phyloP scores from a whole-genome alignment of 192 early-diverging fungal genomes.

The Diversispora eburnea region DNA sequence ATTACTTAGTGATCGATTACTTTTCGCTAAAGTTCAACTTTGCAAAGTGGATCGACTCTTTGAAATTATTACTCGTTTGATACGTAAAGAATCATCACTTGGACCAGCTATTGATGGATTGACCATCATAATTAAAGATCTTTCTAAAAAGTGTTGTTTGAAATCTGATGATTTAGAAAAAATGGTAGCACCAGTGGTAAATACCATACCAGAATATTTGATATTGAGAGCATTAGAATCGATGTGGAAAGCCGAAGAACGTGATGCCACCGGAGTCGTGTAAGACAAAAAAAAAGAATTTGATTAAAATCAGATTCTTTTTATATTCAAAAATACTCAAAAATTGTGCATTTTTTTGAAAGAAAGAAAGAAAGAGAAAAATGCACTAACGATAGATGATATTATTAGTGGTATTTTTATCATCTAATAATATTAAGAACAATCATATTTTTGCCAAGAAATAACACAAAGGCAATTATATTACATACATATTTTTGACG shows the following conservation, averaged over 20 bases:
- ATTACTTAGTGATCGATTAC: not conserved
- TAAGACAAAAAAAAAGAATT: too few species aligned
- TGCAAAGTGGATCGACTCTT: constrained; percentile 2
- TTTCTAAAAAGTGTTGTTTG: not conserved
- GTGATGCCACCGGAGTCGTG: not conserved
- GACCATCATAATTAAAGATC: not conserved
- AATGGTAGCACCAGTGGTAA: not conserved
- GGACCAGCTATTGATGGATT: not conserved
- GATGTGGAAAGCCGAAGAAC: not conserved
- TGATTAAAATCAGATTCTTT: too few species aligned
- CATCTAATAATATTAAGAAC: too few species aligned
- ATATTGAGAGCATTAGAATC: not conserved
- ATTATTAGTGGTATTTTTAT: too few species aligned
- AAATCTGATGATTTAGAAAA: not conserved
- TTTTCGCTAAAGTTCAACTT: constrained; percentile 3
- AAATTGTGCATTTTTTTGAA: too few species aligned
- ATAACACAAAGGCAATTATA: too few species aligned
- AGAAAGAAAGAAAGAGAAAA: too few species aligned
- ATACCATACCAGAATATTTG: constrained; percentile 1
- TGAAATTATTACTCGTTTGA: not conserved
- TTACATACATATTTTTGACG: too few species aligned
- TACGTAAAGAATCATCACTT: not conserved
- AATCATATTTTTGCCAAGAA: too few species aligned
- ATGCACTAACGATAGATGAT: too few species aligned
- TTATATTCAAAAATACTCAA: too few species aligned